Conservation (phyloP, 2,329 filamentous ascomycete genomes). For the Penicillium griseofulvum region DNA sequence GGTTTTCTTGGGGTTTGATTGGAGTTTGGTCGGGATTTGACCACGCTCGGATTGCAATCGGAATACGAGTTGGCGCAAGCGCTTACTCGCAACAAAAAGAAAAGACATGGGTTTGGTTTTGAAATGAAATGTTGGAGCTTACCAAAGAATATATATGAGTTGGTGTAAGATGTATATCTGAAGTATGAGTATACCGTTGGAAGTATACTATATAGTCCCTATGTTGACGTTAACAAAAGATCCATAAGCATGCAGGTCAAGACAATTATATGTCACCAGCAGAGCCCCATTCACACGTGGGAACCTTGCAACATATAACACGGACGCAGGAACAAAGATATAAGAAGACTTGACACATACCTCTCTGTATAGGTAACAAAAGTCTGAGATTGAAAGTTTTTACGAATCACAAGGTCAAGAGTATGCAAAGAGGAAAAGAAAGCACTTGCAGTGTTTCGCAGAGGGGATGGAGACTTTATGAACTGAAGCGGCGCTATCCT, state of each 20-base stretch:
- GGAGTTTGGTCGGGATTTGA: not conserved
- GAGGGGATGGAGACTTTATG: slow-evolving; percentile 36
- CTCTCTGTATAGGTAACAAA: slow-evolving; percentile 7
- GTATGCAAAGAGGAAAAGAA: slow-evolving; percentile 19
- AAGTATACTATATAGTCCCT: not conserved
- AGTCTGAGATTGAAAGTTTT: slow-evolving; percentile 11
- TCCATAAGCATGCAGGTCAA: not conserved
- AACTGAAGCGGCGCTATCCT: slow-evolving; percentile 34
- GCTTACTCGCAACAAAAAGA: not conserved
- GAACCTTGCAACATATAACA: not conserved
- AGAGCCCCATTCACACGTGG: slow-evolving; percentile 9
- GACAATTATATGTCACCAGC: not conserved
- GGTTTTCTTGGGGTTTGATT: too few relatives aligned
- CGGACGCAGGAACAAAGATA: slow-evolving; percentile 5
- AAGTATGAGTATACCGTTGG: not conserved
- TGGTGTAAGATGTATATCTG: not conserved
- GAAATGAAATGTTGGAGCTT: not conserved
- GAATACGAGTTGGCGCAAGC: slow-evolving; percentile 15
- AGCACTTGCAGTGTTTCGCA: slow-evolving; percentile 25
- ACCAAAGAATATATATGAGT: not conserved
- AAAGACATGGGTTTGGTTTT: not conserved
- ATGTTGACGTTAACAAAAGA: not conserved
- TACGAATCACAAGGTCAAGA: slow-evolving; percentile 18
- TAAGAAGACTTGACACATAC: slow-evolving; percentile 11
- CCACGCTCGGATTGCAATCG: slow-evolving; percentile 15